Conservation (phyloP, 148 eudicot genomes). For the Rhododendron ovatum region DNA sequence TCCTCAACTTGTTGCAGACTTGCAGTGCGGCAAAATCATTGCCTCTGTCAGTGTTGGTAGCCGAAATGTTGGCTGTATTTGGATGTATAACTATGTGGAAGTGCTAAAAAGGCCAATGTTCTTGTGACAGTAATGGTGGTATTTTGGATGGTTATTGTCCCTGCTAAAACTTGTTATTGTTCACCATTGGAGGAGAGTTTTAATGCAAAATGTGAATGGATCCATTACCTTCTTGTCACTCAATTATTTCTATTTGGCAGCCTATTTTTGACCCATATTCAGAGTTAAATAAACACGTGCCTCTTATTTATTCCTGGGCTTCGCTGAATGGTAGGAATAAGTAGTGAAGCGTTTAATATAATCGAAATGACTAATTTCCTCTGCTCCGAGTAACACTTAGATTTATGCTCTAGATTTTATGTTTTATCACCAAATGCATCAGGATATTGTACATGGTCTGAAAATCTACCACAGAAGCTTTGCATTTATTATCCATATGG, state of each 20-base stretch:
- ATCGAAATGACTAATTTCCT: not conserved
- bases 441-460: not conserved
- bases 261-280: not conserved
- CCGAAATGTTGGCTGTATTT: not conserved
- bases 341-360: not conserved
- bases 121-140: not conserved
- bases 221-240: constrained; percentile 2
- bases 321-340: not conserved
- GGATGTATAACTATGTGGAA: not conserved
- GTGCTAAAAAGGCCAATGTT: not conserved
- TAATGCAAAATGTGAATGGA: not conserved
- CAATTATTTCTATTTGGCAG: not conserved
- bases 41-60: not conserved
- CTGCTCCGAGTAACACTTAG: not conserved
- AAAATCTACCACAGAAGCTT: not conserved
- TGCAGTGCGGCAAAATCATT: not conserved
- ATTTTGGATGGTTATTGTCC: not conserved
- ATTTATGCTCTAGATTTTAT: not conserved
- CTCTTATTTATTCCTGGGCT: not conserved
- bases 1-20: not conserved
- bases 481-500: not conserved
- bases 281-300: not conserved
- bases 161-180: not conserved
- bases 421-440: not conserved
- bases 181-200: not conserved